Base-by-base conservation (phyloP, 192 early-diverging fungal species). In the Umbelopsis isabellina region DNA sequence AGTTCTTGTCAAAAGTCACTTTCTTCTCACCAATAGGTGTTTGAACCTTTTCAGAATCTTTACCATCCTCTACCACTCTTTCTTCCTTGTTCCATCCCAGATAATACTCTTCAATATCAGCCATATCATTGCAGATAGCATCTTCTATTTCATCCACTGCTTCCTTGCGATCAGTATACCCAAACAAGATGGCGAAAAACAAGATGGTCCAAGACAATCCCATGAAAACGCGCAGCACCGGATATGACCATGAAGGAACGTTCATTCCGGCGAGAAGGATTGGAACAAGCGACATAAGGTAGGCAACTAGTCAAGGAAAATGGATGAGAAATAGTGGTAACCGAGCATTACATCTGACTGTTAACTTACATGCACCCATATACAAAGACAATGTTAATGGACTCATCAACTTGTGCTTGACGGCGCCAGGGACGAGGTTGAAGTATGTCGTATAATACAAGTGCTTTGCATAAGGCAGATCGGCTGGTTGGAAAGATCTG, bases 361-460 rank as follows among this genome's bases (percentile, higher is more conserved):
- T 15, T 0, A 18, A 61, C 55, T 61, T 61, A 61, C 49, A 75
- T 10, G 46, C 49, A 45, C 15, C 71, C 30, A 80, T 50, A 67
- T 68, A 76, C 3, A 72, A 11, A 13, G 72, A 41, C 79, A 74
- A 80, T 6, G 69, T 70, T 3, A 70, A 30, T 12, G 79, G 74
- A 16, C 50, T 58, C 61, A 67, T 49, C 18, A 75, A 33, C 23
- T 75, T 75, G 4, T 46, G 47, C 11, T 51, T 68, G 1, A 80
- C 79, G 23, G 74, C 79, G 25, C 76, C 65, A 0, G 79, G 79
- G 0, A 80, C 74, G 20, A 76, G 69, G 3, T 65, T 35, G 53
- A 80, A 76, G 12, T 74, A 76, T 10, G 72, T 71, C 22, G 64
- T 70, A 37, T 65, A 55, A 44, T 66, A 80, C 10, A 80, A 35